Evolutionary conservation across 2,329 filamentous ascomycete species (phyloP), one percentile per base, ranked within the genome.

Genomic region (Colletotrichum incanum): DNA sequence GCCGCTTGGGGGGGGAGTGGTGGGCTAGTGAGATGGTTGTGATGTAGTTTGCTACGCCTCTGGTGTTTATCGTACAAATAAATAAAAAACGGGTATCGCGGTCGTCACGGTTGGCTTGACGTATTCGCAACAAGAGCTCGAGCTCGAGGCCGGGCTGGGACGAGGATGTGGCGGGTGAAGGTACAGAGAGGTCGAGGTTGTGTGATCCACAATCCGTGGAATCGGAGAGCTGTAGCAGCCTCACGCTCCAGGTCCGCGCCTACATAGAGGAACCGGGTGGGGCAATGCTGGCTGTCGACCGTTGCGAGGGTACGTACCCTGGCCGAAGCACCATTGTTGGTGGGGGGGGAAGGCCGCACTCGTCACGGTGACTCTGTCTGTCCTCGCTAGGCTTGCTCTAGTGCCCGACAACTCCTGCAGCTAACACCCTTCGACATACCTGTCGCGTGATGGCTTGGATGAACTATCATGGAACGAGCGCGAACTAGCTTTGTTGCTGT

Each of bases 151-250:
- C 8, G 67, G 52, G 47, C 34, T 55, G 67, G n/a, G 31, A 56
- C n/a, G 31, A 5, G n/a, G 34, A 39, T 41, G 54, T 41, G 34
- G 14, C 54, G 54, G n/a, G 54, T 9, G 23, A 58, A 39, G 34
- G 54, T 26, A 39, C n/a, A 39, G 20, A 58, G 31, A 62, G 56
- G 37, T 62, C 43, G n/a, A 39, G 55, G 28, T 63, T 45, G 54
- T 37, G 54, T 16, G 65, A n/a, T 49, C 59, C 65, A 68, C 55
- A 47, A 18, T 23, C 54, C 50, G 11, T 23, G 26, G 28, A 52
- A 50, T 50, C 47, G 34, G 67, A 41, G 62, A 71, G 67, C 67
- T 69, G 50, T n/a, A 37, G 50, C 41, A 28, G 50, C 47, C 65
- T 67, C 39, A 39, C 34, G 63, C 63, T 49, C 28, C 41, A 23